These are phyloP conservation scores for Colletotrichum shisoi DNA, from an alignment of 2,329 filamentous ascomycete genomes.

Conservation along the genomic window DNA sequence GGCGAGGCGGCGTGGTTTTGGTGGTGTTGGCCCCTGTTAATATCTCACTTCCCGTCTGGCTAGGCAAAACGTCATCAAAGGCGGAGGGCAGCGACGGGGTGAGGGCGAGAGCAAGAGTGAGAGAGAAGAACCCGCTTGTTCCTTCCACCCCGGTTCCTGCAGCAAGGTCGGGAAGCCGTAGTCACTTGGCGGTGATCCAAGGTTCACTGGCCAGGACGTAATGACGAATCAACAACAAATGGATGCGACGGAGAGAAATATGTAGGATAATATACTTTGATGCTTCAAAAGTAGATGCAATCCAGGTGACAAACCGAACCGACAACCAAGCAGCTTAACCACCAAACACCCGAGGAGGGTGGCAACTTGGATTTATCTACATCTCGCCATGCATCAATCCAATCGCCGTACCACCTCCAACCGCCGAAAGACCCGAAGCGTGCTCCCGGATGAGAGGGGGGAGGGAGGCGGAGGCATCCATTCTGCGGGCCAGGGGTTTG, in stretches of 20 bases:
- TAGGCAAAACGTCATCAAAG: slow-evolving; percentile 33
- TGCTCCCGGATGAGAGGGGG: slow-evolving; percentile 21
- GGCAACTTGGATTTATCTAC: slow-evolving; percentile 17
- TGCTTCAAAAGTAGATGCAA: not conserved
- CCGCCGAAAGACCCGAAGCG: slow-evolving; percentile 19
- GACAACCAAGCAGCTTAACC: not conserved
- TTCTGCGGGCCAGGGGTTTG: not conserved
- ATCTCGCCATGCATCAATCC: not conserved
- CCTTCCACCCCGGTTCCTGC: slow-evolving; percentile 18
- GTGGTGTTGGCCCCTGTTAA: slow-evolving; percentile 2
- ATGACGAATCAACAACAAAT: not conserved
- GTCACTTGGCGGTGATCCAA: not conserved
- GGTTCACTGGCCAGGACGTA: not conserved
- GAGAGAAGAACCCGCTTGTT: not conserved
- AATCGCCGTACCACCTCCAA: not conserved
- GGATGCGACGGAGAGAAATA: not conserved
- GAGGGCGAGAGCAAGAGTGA: not conserved
- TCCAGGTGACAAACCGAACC: not conserved
- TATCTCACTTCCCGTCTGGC: not conserved
- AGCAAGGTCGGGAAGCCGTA: not conserved
- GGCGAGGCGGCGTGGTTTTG: not conserved
- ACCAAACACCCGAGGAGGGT: not conserved
- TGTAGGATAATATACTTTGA: not conserved
- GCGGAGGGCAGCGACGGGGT: not conserved
- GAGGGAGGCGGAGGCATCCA: slow-evolving; percentile 6